Base-by-base conservation (phyloP, 2,329 filamentous ascomycete genomes). In the Coleophoma crateriformis region DNA sequence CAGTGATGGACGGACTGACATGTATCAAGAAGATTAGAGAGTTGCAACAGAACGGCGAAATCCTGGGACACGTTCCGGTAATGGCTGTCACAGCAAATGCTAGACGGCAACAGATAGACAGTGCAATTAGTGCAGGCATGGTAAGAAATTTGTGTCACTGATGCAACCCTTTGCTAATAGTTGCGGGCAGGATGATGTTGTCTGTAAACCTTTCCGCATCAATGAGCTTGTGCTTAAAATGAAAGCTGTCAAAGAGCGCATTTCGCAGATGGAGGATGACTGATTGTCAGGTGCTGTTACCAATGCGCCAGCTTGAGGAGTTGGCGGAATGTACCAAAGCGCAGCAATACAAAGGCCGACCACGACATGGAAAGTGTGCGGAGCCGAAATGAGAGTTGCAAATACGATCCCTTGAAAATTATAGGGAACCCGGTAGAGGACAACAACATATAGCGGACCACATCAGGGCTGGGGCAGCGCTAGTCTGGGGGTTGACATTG, bases 51-150 rank as follows among this genome's bases (percentile, higher is more conserved):
- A 27, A 44, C 12, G 41, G 41, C 3, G 32, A 44, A 48, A 75
- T 86, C 39, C 71, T 74, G 17, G 69, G 73, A 47, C 84, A 87
- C 57, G 79, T 88, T 17, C 83, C 84, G 7, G 86, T 88, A 58
- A 86, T 88, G 55, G 84, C 82, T 11, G 84, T 87, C 32, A 90
- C 86, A 41, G 87, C 87, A 3, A 90, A 90, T 64, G 86, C 85
- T 33, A 74, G 87, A 62, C 78, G 77, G 6, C 84, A 87, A 70
- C 85, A 90, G 66, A 82, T 87, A 49, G 75, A 77, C 54, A 81
- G 77, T 57, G 85, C 87, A 49, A 78, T 86, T 62, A 76, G 78
- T 47, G 83, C 84, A 13, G 86, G 86, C 33, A 87, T 90, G 69
- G 82, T 83, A 67, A 71, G 79, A 74, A 33, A 45, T 7, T 10